A percentile compares a stretch with the other conserved stretches of the same genome.
Evolutionary conservation across 768 basidiomycete species (phyloP).

Genomic region (Serendipita indica): DNA sequence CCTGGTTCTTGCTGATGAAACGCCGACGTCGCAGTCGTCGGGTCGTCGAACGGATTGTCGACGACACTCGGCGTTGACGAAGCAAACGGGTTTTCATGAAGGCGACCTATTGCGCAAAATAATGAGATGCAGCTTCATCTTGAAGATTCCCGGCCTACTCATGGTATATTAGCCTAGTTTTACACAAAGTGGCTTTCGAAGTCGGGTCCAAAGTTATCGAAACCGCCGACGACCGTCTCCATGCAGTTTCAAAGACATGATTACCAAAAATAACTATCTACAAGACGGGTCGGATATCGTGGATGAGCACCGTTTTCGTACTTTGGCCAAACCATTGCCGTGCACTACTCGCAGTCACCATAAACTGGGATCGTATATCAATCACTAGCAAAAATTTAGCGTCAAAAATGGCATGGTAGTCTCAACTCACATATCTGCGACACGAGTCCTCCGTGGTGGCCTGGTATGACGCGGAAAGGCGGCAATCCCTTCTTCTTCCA

Average conservation of each 20-base stretch:
- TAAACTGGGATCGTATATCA: slow-evolving; percentile 68
- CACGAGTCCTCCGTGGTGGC: slow-evolving; percentile 88
- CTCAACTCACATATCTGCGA: slow-evolving; percentile 73
- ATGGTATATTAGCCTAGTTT: too few relatives aligned
- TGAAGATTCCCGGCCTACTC: background rate
- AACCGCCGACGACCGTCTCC: background rate
- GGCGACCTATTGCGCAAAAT: slow-evolving; percentile 10
- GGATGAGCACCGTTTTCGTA: slow-evolving; percentile 78
- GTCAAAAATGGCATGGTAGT: background rate
- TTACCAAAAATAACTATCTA: background rate
- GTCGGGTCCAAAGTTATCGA: background rate
- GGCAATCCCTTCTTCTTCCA: slow-evolving; percentile 5
- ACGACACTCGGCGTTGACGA: slow-evolving; percentile 76
- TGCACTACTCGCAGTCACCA: slow-evolving; percentile 86
- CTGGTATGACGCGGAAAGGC: slow-evolving; percentile 45
- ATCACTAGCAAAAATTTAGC: slow-evolving; percentile 41
- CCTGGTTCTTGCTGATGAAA: slow-evolving; percentile 23
- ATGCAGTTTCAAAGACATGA: background rate
- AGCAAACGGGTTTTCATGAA: slow-evolving; percentile 60
- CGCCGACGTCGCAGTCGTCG: slow-evolving; percentile 27
- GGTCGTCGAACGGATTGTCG: slow-evolving; percentile 84
- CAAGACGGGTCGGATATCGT: slow-evolving; percentile 40
- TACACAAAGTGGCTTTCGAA: background rate
- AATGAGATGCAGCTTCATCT: background rate
- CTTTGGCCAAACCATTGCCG: slow-evolving; percentile 90